Evolutionary conservation across 805 yeast genomes (phyloP), one percentile per base, ranked within the genome.

Genomic region (Brettanomyces naardenensis): DNA sequence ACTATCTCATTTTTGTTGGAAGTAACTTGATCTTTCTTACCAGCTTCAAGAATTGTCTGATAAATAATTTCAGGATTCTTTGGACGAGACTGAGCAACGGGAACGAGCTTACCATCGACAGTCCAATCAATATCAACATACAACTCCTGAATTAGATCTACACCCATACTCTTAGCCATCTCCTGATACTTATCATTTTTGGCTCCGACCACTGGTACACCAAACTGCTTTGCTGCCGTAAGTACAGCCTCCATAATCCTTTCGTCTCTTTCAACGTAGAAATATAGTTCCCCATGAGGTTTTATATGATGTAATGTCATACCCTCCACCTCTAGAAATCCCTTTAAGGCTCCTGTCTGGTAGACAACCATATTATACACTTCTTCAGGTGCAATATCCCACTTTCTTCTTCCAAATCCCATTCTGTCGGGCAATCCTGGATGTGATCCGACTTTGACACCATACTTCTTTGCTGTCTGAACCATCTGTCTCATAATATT

Each of bases 201-300:
- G 10, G 65, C 61, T n/a, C 63, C 66, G 9, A 62, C 51, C 6
- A 62, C 54, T 6, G 67, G 67, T 19, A 62, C 62, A 2, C 46
- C 46, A 41, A 62, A 59, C 3, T 46, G 52, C 35, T 60, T 59
- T 1, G 63, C 64, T 22, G 64, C 66, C 42, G 52, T 51, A 14
- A 61, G 38, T 14, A 59, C 62, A 4, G 66, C 66, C 30, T 53
- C 44, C 61, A 59, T 62, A 4, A 62, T 52, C 4, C 50, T 56
- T 40, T 59, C 61, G 39, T 62, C 59, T 37, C 62, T 48, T 40
- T 51, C 64, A 27, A 59, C 56, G 33, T 61, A 61, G 33, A 60
- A 60, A 37, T 59, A 61, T n/a, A 62, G 44, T 44, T 62, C 65
- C 4, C 67, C 67, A 41, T 62, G 67, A 2, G 66, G 65, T 42